Evolutionary conservation across 495 filamentous ascomycete species (phyloP).

Genomic region (Tetracladium setigerum): DNA sequence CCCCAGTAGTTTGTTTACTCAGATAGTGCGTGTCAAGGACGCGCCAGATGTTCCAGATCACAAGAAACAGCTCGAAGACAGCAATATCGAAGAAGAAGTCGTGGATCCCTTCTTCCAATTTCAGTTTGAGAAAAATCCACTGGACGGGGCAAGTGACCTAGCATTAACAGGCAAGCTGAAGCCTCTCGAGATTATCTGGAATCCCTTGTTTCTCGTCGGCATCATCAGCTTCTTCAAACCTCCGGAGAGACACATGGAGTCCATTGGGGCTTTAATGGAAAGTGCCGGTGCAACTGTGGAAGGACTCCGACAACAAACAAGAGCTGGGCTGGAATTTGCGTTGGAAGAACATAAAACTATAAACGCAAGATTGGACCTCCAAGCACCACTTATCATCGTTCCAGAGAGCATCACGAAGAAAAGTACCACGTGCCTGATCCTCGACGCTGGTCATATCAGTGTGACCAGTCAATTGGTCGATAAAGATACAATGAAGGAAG

Average conservation of each 20-base stretch:
- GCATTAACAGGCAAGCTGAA: conserved; percentile 86
- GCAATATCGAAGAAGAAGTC: conserved; percentile 31
- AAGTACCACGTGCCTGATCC: conserved; percentile 76
- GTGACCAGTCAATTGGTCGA: conserved; percentile 91
- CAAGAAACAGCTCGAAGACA: conserved; percentile 43
- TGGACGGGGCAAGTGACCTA: conserved; percentile 86
- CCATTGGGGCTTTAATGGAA: conserved; percentile 88
- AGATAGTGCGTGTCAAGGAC: conserved; percentile 93
- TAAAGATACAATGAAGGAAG: conserved; percentile 74
- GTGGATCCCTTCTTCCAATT: conserved; percentile 83
- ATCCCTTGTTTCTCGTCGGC: conserved; percentile 83
- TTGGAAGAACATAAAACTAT: conserved; percentile 96
- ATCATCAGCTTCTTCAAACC: conserved; percentile 92
- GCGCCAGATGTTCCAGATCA: conserved; percentile 47
- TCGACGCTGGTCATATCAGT: conserved; percentile 93
- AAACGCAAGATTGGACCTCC: conserved; percentile 90
- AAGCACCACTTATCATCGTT: conserved; percentile 92
- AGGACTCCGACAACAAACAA: conserved; percentile 86
- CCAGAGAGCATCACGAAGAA: conserved; percentile 82
- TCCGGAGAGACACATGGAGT: conserved; percentile 96
- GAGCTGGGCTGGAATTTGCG: conserved; percentile 92
- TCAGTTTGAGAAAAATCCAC: conserved; percentile 86
- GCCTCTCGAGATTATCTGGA: conserved; percentile 94
- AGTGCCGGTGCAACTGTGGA: conserved; percentile 92
- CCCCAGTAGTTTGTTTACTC: conserved; percentile 76